Base-by-base conservation (phyloP, 2,329 filamentous ascomycete species). In the Calonectria hongkongensis region DNA sequence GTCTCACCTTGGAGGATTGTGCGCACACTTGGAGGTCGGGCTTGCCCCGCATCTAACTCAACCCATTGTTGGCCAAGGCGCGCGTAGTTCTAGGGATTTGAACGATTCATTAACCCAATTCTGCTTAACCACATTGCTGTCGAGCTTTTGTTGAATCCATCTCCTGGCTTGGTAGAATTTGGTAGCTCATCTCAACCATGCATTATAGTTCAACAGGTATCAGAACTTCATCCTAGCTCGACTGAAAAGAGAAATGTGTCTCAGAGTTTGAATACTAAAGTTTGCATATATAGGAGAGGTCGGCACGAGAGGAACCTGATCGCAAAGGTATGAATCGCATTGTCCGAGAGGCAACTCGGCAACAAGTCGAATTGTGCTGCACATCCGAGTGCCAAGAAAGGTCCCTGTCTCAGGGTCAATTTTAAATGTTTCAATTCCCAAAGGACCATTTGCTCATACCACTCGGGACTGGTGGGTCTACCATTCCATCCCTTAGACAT, bases 281-380 rank as follows among this genome's bases (percentile, higher is more conserved):
- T 1, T 13, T 27, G n/a, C 54, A 18, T 60, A 16, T 21, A 28
- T 41, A 12, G 36, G 7, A 25, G 33, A 41, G 54, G 54, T 60
- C 33, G 54, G 54, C 10, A 16, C 18, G 18, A 13, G 39, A 41
- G n/a, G 25, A 60, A 8, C n/a, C 33, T 28, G 33, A 15, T 27
- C 21, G 33, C 21, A 28, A 9, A 27, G 54, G 54, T 27, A 60
- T 60, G 54, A 60, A 60, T 60, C 27, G n/a, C 39, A 27, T 41
- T 60, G 54, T 41, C 33, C 3, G 21, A 16, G 21, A 41, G n/a
- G 54, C 54, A 16, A 4, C 54, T 41, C 36, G 33, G 54, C 54
- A 58, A 58, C 33, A 58, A 15, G 3, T 36, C n/a, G 4, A 60
- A 28, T 28, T 15, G 33, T 25, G 15, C 21, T 6, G 4, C 12